These are phyloP conservation scores for Pulveroboletus sp. DNA, from an alignment of 768 basidiomycete genomes.

Conservation along the genomic window DNA sequence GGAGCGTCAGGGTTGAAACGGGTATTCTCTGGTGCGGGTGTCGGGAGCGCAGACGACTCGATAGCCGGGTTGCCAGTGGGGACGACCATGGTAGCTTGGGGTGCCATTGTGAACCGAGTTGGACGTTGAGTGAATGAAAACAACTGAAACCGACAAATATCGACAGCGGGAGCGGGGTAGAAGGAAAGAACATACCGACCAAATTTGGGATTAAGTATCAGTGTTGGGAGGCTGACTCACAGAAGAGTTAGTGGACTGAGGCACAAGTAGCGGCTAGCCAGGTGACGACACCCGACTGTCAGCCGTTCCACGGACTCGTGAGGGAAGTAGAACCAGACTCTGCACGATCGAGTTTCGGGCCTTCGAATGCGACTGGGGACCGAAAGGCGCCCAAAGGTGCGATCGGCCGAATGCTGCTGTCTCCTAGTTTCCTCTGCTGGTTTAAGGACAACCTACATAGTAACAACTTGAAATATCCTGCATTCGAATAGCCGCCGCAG, in stretches of 20 bases:
- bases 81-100: slow-evolving; percentile 14
- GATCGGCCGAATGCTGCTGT: no score
- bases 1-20: slow-evolving; percentile 15
- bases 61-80: background rate
- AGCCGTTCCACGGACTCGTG: no score
- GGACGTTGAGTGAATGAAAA: slow-evolving; percentile 1
- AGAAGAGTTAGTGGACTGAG: background rate
- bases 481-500: no score
- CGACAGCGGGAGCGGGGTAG: slow-evolving; percentile 5
- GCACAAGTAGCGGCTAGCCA: slow-evolving; percentile 8
- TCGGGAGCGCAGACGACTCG: slow-evolving; percentile 1
- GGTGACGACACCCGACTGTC: background rate
- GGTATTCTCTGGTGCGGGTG: background rate
- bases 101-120: slow-evolving; percentile 19
- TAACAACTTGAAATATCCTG: no score
- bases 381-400: no score
- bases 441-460: no score
- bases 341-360: no score
- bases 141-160: slow-evolving; percentile 10
- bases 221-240: slow-evolving; percentile 21
- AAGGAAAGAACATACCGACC: slow-evolving; percentile 10
- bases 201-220: slow-evolving; percentile 4
- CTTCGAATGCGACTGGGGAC: no score
- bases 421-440: no score
- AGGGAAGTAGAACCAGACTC: background rate